Percentiles rank a stretch among this genome's conserved stretches.
These are phyloP conservation scores for Pseudogymnoascus sp. DNA, from an alignment of 2,329 filamentous ascomycete genomes.

Conservation along the genomic window DNA sequence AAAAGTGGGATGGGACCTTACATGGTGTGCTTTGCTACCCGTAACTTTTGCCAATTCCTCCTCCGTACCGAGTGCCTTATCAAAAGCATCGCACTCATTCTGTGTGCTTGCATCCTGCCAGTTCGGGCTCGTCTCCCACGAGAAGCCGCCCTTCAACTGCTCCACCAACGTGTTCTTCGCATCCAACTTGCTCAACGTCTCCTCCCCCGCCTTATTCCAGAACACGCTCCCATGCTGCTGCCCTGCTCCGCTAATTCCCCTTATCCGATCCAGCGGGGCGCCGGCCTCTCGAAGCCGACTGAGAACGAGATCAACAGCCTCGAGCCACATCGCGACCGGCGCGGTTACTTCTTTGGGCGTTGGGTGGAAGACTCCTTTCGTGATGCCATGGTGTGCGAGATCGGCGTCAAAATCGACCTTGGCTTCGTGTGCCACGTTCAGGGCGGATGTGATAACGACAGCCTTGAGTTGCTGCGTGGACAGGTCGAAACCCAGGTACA, in stretches of 20 bases:
- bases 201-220: constrained; percentile 68
- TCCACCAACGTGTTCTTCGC: constrained; percentile 56
- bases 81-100: constrained; percentile 82
- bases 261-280: constrained; percentile 66
- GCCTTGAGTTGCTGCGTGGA: constrained; percentile 97
- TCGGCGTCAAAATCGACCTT: constrained; percentile 95
- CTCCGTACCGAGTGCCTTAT: constrained; percentile 59
- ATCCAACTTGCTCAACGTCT: constrained; percentile 55
- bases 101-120: constrained; percentile 98
- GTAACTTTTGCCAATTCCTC: constrained; percentile 70
- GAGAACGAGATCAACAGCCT: constrained; percentile 82
- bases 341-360: constrained; percentile 84
- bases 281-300: constrained; percentile 61
- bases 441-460: constrained; percentile 74
- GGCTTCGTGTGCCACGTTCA: constrained; percentile 74
- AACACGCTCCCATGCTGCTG: constrained; percentile 98
- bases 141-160: constrained; percentile 66
- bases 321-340: constrained; percentile 89
- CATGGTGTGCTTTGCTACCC: constrained; percentile 90
- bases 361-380: constrained; percentile 82
- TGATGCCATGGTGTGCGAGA: constrained; percentile 67
- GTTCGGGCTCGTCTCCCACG: constrained; percentile 83
- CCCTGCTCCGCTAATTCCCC: constrained; percentile 81
- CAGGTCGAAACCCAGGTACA: constrained; percentile 91
- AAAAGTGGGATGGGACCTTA: constrained; percentile 38